Conservation (phyloP, 331 rosid species). For the Erythrophleum ivorense region DNA sequence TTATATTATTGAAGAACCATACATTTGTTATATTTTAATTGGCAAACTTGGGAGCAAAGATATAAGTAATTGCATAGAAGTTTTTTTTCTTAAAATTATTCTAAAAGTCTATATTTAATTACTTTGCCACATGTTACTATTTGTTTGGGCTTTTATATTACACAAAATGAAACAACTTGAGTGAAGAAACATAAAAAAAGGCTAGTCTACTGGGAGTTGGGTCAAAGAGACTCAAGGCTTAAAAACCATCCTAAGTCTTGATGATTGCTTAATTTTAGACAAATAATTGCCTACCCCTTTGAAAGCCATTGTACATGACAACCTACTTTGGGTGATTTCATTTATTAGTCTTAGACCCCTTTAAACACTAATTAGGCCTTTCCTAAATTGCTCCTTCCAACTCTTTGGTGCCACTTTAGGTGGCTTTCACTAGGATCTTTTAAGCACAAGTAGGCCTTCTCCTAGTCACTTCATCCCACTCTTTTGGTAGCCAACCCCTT, state of each 20-base stretch:
- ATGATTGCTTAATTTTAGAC: too few species aligned
- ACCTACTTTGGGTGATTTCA: neutral
- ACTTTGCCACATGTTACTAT: neutral
- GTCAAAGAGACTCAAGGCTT: too few species aligned
- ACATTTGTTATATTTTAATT: too few species aligned
- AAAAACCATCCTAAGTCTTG: too few species aligned
- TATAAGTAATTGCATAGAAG: too few species aligned
- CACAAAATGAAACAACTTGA: neutral
- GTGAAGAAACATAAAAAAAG: neutral
- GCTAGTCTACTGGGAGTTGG: too few species aligned
- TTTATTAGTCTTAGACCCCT: neutral
- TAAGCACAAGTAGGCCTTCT: neutral
- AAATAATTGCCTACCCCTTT: too few species aligned
- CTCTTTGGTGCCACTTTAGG: neutral
- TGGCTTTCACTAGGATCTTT: neutral
- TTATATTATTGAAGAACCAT: too few species aligned
- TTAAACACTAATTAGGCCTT: neutral
- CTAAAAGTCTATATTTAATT: neutral
- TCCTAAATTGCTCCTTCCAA: neutral
- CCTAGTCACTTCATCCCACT: constrained; percentile 2
- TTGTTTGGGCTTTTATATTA: neutral
- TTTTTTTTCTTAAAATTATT: too few species aligned
- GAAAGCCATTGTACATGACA: neutral
- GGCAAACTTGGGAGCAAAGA: too few species aligned
- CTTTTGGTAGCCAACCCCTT: neutral